Evolutionary conservation across 2,329 filamentous ascomycete species (phyloP).

Genomic region (Botrytis fabae): DNA sequence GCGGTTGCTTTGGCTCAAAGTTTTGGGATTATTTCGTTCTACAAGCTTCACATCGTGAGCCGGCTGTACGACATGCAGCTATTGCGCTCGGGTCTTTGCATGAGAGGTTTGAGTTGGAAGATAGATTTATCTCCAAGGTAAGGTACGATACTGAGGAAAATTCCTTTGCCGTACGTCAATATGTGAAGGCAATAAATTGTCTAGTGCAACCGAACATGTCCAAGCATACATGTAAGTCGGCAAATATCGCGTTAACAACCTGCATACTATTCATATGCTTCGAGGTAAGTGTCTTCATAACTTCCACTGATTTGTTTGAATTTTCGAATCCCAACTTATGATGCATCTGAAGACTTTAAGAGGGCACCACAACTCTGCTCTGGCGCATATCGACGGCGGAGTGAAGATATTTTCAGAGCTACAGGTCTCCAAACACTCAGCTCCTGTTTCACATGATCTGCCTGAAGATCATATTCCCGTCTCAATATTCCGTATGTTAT

Average conservation of each 20-base stretch:
- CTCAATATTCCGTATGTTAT: constrained; percentile 26
- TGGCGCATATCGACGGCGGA: constrained; percentile 29
- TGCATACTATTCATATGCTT: constrained; percentile 33
- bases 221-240: constrained; percentile 20
- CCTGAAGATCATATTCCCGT: constrained; percentile 22
- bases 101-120: constrained; percentile 25
- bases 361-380: constrained; percentile 26
- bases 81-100: constrained; percentile 32
- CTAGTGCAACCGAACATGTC: constrained; percentile 29
- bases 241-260: constrained; percentile 28
- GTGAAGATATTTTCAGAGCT: constrained; percentile 28
- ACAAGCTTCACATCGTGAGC: constrained; percentile 55
- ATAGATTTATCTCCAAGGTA: background rate
- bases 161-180: constrained; percentile 28
- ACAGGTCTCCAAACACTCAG: background rate
- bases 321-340: background rate
- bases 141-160: constrained; percentile 14
- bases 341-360: constrained; percentile 24
- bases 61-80: constrained; percentile 30
- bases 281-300: constrained; percentile 24
- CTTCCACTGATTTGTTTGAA: background rate
- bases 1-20: constrained; percentile 62
- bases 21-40: constrained; percentile 64
- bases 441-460: too few species aligned
- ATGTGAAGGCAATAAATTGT: constrained; percentile 27